phyloP scores from a whole-genome alignment of 2,329 filamentous ascomycete species.

The Blastomyces gilchristii region DNA sequence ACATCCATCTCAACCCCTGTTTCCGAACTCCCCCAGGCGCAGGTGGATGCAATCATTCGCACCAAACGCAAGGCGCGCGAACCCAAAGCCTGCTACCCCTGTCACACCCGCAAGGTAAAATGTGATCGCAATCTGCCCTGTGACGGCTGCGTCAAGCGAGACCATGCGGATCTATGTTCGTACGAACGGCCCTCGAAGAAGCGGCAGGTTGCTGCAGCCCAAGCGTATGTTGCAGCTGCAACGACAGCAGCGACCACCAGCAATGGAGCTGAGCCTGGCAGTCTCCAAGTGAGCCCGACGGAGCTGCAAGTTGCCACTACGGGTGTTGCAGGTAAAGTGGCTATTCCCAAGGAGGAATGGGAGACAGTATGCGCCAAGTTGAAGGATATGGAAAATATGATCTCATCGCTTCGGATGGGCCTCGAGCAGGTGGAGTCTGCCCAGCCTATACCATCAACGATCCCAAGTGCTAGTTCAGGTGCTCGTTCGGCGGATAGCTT shows the following conservation, averaged over 20 bases:
- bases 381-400: slow-evolving; percentile 36
- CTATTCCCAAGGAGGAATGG: slow-evolving; percentile 36
- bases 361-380: slow-evolving; percentile 34
- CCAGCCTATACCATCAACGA: slow-evolving; percentile 8
- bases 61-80: slow-evolving; percentile 40
- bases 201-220: slow-evolving; percentile 24
- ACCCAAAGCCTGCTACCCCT: slow-evolving; percentile 39
- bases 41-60: slow-evolving; percentile 40
- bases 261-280: neutral
- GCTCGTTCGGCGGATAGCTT: slow-evolving; percentile 5
- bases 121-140: slow-evolving; percentile 41
- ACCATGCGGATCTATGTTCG: slow-evolving; percentile 40
- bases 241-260: neutral
- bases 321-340: slow-evolving; percentile 20
- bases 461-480: slow-evolving; percentile 8
- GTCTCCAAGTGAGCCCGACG: neutral
- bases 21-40: slow-evolving; percentile 35
- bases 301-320: neutral
- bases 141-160: slow-evolving; percentile 41
- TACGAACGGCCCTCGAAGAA: slow-evolving; percentile 42
- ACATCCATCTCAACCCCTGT: slow-evolving; percentile 22
- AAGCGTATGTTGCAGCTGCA: slow-evolving; percentile 19
- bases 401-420: slow-evolving; percentile 30
- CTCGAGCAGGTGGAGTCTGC: slow-evolving; percentile 30
- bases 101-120: slow-evolving; percentile 40